These are phyloP conservation scores for Floccularia luteovirens DNA, from an alignment of 768 basidiomycete species.

Conservation along the genomic window DNA sequence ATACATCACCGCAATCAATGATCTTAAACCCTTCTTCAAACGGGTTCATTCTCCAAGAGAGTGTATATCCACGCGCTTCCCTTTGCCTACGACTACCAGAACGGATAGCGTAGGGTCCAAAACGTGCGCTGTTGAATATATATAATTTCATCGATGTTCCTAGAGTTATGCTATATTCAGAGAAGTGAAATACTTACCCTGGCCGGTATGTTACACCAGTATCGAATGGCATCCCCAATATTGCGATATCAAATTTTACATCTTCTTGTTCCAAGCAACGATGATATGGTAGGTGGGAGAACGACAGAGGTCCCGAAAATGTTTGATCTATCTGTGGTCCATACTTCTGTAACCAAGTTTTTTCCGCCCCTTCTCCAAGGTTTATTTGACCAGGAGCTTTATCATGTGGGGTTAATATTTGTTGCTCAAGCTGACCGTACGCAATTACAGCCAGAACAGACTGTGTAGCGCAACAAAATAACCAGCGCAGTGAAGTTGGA, in stretches of 20 bases:
- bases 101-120: slow-evolving; percentile 82
- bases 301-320: slow-evolving; percentile 77
- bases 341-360: slow-evolving; percentile 65
- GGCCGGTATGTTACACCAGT: slow-evolving; percentile 58
- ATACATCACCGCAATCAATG: slow-evolving; percentile 81
- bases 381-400: neutral
- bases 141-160: neutral
- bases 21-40: slow-evolving; percentile 49
- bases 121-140: slow-evolving; percentile 76
- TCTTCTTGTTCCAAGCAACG: slow-evolving; percentile 59
- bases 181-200: slow-evolving; percentile 24
- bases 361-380: slow-evolving; percentile 37
- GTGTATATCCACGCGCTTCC: slow-evolving; percentile 49
- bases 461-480: no score
- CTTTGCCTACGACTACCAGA: slow-evolving; percentile 68
- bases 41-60: slow-evolving; percentile 69
- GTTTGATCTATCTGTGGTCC: slow-evolving; percentile 65
- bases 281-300: slow-evolving; percentile 74
- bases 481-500: no score
- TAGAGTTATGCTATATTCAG: slow-evolving; percentile 7
- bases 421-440: no score
- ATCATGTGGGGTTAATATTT: no score
- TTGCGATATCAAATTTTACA: slow-evolving; percentile 60
- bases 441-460: no score
- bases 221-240: slow-evolving; percentile 79